These are phyloP conservation scores for Scytalidium lignicola DNA, from an alignment of 2,329 filamentous ascomycete genomes.

Conservation along the genomic window DNA sequence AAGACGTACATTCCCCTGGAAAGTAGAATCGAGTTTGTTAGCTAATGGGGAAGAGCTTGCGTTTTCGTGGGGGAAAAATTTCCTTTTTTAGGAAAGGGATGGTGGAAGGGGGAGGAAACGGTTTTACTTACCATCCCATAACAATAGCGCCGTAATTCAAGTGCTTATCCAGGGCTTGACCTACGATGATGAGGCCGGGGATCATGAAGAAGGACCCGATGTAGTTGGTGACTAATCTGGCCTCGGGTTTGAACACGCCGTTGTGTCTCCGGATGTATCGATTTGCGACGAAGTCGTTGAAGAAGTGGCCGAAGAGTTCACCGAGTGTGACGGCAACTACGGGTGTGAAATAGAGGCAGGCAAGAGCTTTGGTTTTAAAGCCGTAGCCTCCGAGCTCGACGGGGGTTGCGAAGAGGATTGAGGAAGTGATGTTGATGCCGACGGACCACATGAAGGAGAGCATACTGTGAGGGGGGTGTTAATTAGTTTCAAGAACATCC, in stretches of 20 bases:
- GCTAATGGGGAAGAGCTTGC: neutral
- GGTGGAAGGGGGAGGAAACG: neutral
- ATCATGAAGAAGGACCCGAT: constrained; percentile 14
- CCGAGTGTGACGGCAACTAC: constrained; percentile 20
- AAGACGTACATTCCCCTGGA: constrained; percentile 17
- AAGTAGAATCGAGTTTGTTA: neutral
- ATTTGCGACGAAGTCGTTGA: constrained; percentile 23
- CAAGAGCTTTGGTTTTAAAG: constrained; percentile 12
- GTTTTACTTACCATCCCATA: constrained; percentile 17
- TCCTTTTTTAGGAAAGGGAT: too few relatives aligned
- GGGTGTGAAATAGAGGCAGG: constrained; percentile 25
- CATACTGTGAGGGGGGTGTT: constrained; percentile 2
- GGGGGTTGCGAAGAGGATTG: constrained; percentile 17
- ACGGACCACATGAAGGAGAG: constrained; percentile 19
- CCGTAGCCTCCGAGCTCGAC: constrained; percentile 16
- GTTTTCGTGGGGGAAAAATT: too few relatives aligned
- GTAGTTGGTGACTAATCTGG: constrained; percentile 2
- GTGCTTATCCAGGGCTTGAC: constrained; percentile 12
- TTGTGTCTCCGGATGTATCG: constrained; percentile 16
- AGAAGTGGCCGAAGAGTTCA: constrained; percentile 22
- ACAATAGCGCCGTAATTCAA: constrained; percentile 12
- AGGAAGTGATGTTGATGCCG: constrained; percentile 21
- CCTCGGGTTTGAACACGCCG: constrained; percentile 8
- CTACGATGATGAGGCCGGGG: constrained; percentile 17
- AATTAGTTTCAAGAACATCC: neutral